A percentile compares a stretch with the other conserved stretches of the same genome.
phyloP scores from a whole-genome alignment of 2,329 filamentous ascomycete species.

The Pseudogymnoascus sp. region DNA sequence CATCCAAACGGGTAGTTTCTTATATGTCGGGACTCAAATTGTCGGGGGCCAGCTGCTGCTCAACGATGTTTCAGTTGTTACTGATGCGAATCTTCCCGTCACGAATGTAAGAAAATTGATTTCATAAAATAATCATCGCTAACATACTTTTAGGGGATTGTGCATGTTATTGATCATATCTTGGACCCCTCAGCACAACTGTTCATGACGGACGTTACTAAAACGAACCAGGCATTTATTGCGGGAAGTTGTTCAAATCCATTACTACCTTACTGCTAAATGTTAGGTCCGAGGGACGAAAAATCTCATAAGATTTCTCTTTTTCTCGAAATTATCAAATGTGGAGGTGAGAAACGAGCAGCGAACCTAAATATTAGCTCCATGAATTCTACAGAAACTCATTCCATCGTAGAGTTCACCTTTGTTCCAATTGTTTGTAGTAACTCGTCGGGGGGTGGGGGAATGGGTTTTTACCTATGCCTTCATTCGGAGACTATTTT shows the following conservation, averaged over 20 bases:
- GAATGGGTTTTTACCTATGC: background rate
- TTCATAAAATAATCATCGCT: background rate
- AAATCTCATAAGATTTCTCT: background rate
- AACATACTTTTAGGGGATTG: slow-evolving; percentile 20
- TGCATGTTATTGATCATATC: slow-evolving; percentile 26
- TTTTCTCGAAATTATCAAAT: background rate
- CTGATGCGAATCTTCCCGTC: slow-evolving; percentile 15
- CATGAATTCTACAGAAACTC: background rate
- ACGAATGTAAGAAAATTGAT: slow-evolving; percentile 21
- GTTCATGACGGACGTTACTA: slow-evolving; percentile 24
- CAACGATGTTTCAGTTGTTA: slow-evolving; percentile 24
- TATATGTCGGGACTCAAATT: slow-evolving; percentile 24
- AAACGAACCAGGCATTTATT: slow-evolving; percentile 24
- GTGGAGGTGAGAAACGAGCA: background rate
- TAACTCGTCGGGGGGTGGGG: background rate
- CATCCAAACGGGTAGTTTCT: slow-evolving; percentile 25
- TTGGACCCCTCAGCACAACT: slow-evolving; percentile 26
- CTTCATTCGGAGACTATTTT: background rate
- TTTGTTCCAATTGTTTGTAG: background rate
- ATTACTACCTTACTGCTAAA: slow-evolving; percentile 25
- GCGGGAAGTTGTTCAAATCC: slow-evolving; percentile 28
- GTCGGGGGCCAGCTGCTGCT: slow-evolving; percentile 20
- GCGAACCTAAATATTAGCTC: background rate
- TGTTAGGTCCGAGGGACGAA: background rate
- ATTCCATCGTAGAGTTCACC: background rate